Conservation (phyloP, 176 grass and related monocot genomes). For the Raddia distichophylla region DNA sequence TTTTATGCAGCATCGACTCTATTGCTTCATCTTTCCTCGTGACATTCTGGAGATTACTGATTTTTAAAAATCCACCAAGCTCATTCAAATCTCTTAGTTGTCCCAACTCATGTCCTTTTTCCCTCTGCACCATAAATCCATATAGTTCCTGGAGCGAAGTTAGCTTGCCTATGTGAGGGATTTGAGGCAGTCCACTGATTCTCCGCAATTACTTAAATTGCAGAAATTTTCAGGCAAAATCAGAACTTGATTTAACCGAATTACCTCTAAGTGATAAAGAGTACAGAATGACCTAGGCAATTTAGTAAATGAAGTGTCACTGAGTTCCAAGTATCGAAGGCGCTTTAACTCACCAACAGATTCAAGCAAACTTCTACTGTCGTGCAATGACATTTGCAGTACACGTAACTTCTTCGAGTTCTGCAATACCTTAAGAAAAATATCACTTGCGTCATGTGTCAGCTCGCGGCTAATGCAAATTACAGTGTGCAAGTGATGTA, state of each 20-base stretch:
- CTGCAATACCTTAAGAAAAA: too few species aligned
- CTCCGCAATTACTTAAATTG: too few species aligned
- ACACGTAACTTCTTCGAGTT: background rate
- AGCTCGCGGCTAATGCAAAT: too few species aligned
- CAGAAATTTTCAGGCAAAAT: background rate
- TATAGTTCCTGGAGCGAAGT: background rate
- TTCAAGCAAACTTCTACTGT: background rate
- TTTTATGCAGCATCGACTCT: background rate
- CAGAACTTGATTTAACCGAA: background rate
- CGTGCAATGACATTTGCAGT: background rate
- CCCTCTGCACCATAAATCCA: fast-evolving
- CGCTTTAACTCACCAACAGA: constrained; percentile 18
- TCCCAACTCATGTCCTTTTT: background rate
- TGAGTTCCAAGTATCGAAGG: background rate
- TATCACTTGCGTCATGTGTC: too few species aligned
- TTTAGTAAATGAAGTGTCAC: background rate
- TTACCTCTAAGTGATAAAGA: background rate
- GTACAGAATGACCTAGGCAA: background rate
- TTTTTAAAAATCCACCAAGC: too few species aligned
- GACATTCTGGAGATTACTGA: background rate
- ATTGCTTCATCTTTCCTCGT: background rate
- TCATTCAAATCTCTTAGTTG: background rate
- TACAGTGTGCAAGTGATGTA: background rate
- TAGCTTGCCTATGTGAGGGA: too few species aligned
- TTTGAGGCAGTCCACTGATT: too few species aligned